Evolutionary conservation across 2,329 filamentous ascomycete species (phyloP), one percentile per base, ranked within the genome.

Genomic region (Paraconiothyrium brasiliense): DNA sequence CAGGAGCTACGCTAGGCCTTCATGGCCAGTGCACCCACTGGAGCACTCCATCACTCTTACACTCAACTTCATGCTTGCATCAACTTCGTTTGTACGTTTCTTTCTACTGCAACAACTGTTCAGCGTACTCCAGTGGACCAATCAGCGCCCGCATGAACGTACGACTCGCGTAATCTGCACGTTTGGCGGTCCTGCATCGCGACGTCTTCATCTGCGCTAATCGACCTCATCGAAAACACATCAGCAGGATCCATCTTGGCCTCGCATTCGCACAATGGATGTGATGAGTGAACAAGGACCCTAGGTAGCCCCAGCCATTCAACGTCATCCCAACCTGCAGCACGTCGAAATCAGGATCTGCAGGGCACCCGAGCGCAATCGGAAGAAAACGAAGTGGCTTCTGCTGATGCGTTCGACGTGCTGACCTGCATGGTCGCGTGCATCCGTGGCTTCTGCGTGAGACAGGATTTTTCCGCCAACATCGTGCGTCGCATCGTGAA

Each of bases 181-280:
- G 41, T 56, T 60, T 35, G 58, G 58, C 48, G 54, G 32, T 50
- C 34, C 44, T 54, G 56, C 56, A 37, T 59, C 39, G 57, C 57
- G 39, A 59, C 20, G 10, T 30, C 0, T 43, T 8, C 35, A 27
- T 24, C 49, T 10, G 6, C 24, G 32, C 37, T 30, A 35, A 14
- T 10, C 52, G 32, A 24, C 8, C 24, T 44, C 52, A 44, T 22
- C 16, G 14, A 22, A 2, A 20, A 22, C 35, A 16, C 50, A 30
- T 51, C n/a, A 30, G 9, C 24, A 35, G 49, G 39, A 20, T 24
- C 11, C 37, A 9, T 13, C 16, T n/a, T 37, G 22, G 10, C 7
- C 24, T 43, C 27, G 48, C 48, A n/a, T 50, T 32, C 27, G 48
- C 24, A 30, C 7, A 48, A 9, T 30, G 4, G 22, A 22, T 8